Evolutionary conservation across 768 basidiomycete species (phyloP), one percentile per base, ranked within the genome.

Genomic region (Tulasnella sp.): DNA sequence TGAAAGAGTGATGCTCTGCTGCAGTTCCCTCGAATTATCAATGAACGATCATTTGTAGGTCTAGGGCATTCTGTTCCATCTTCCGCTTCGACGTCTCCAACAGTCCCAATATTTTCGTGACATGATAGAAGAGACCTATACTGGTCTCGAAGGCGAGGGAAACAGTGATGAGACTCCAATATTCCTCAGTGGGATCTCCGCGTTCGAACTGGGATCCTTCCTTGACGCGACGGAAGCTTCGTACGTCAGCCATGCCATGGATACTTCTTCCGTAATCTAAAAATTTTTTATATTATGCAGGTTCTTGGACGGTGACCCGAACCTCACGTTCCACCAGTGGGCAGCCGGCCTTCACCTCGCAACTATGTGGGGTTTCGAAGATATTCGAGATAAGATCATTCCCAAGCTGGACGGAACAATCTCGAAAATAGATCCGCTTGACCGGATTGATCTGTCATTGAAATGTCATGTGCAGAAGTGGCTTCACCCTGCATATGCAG

Each of bases 301-400:
- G 10, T 57, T 55, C 55, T 32, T 55, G 18, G 20, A 55, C 37
- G 26, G 44, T 26, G 51, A 67, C 39, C 74, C 55, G 4, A 2
- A 18, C 2, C 57, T 75, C 15, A 57, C 46, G 5, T 55, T 75
- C 20, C 16, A 55, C 13, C 74, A 75, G 42, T 77, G 76, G 76
- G n/a, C 61, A 13, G 61, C 76, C n/a, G 42, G 40, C n/a, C 67
- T 77, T 5, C 67, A 77, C 39, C 76, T 77, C 15, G 76, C 76
- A 5, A 77, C 76, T 5, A 77, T 77, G 76, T 77, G 76, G 76
- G n/a, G 70, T 44, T 77, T 70, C 75, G 70, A 77, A 6, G 37
- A 40, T 5, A 39, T 44, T 13, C 57, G 76, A 46, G 29, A 71
- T 26, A 71, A 70, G 5, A 55, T 55, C 44, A 77, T 77, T 40